A percentile compares a stretch with the other conserved stretches of the same genome.
Conservation (phyloP, 164 flowering plant species). For the Buxus sempervirens region DNA sequence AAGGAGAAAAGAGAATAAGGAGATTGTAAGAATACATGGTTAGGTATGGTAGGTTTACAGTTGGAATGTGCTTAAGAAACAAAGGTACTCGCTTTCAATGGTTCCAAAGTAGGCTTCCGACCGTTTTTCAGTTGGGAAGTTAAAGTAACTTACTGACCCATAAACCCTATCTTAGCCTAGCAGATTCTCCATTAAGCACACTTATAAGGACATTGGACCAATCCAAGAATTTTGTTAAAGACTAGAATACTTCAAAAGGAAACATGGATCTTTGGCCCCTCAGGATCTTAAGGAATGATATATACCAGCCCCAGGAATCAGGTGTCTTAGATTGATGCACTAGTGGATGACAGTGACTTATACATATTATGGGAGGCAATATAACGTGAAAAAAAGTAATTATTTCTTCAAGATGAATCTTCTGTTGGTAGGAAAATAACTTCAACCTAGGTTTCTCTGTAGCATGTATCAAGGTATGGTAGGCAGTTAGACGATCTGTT, state of each 20-base stretch:
- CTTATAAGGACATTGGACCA: background rate
- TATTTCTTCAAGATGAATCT: background rate
- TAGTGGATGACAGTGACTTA: no score
- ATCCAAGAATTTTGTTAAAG: background rate
- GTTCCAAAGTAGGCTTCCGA: constrained; percentile 21
- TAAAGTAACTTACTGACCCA: constrained; percentile 24
- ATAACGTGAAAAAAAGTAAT: background rate
- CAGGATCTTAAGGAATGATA: no score
- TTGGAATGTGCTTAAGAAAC: constrained; percentile 20
- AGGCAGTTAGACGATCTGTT: background rate
- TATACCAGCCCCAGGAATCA: no score
- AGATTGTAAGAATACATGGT: background rate
- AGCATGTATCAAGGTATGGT: background rate
- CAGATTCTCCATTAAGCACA: background rate
- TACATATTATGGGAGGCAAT: background rate
- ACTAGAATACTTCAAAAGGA: no score
- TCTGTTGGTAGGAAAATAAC: constrained; percentile 3
- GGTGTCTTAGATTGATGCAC: no score
- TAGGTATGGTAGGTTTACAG: constrained; percentile 27
- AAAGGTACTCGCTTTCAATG: constrained; percentile 18
- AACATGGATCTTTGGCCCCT: no score
- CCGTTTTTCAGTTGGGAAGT: constrained; percentile 38
- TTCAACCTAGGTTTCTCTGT: constrained; percentile 3
- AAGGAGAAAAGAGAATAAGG: background rate
- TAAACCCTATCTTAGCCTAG: constrained; percentile 15